A percentile compares a stretch with the other conserved stretches of the same genome.
phyloP scores from a whole-genome alignment of 805 yeast species.

The Wickerhamiella galacta region DNA sequence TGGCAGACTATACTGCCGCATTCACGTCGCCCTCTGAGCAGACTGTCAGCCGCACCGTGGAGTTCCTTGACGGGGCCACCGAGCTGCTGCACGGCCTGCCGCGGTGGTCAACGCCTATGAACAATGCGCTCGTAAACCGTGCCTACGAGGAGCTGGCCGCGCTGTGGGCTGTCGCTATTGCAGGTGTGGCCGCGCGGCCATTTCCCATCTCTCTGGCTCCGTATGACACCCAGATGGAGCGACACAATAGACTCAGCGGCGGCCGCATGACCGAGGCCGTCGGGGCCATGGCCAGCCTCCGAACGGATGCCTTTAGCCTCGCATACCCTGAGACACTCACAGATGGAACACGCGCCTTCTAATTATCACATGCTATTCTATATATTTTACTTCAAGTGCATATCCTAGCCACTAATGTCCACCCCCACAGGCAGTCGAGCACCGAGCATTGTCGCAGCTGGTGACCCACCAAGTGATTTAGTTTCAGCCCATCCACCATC shows the following conservation, averaged over 20 bases:
- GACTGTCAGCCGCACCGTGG: constrained; percentile 36
- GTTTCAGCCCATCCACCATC: too few species aligned
- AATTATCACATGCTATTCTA: too few species aligned
- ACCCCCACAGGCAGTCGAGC: too few species aligned
- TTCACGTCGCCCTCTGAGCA: constrained; percentile 57
- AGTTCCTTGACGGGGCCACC: constrained; percentile 47
- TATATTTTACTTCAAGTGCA: too few species aligned
- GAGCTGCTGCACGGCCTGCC: constrained; percentile 48
- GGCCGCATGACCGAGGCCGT: constrained; percentile 9
- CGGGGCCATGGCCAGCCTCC: too few species aligned
- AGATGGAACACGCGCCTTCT: too few species aligned
- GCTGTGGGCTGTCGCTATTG: constrained; percentile 29
- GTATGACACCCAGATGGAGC: constrained; percentile 10
- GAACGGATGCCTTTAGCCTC: too few species aligned
- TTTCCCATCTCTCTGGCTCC: constrained; percentile 12
- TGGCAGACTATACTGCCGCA: constrained; percentile 58
- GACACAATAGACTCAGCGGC: constrained; percentile 10
- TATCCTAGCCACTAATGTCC: too few species aligned
- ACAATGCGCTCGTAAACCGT: constrained; percentile 28
- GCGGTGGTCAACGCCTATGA: constrained; percentile 34
- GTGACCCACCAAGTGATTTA: too few species aligned
- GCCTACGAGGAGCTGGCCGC: constrained; percentile 47
- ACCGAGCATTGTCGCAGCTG: too few species aligned
- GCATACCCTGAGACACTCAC: too few species aligned
- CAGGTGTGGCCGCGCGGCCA: constrained; percentile 7